These are phyloP conservation scores for Castanea mollissima DNA, from an alignment of 306 rosid species.

Conservation along the genomic window DNA sequence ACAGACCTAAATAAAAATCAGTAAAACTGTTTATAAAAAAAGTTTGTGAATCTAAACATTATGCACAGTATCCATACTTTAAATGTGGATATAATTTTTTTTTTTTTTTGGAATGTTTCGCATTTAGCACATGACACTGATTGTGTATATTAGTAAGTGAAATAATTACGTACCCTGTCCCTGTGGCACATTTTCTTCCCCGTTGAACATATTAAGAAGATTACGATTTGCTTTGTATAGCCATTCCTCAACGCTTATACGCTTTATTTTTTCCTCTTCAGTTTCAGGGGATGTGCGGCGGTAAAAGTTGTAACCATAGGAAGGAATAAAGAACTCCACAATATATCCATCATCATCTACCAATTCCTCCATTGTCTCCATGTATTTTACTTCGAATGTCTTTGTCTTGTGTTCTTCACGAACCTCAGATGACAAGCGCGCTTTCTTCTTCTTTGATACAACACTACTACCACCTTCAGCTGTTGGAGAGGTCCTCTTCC, in stretches of 20 bases:
- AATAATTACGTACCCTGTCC: background rate
- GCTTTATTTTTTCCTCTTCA: background rate
- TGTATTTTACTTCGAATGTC: no score
- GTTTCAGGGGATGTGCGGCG: no score
- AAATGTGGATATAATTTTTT: no score
- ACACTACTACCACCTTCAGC: background rate
- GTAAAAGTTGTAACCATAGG: no score
- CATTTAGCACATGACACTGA: no score
- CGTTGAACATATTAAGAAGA: background rate
- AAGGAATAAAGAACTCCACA: no score
- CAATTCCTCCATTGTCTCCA: background rate
- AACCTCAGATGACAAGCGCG: background rate
- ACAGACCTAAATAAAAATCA: accelerated
- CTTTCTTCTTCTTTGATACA: background rate
- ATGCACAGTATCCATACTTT: no score
- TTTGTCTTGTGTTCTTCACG: background rate
- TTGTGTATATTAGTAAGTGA: no score
- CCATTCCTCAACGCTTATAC: background rate
- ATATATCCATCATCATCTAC: no score
- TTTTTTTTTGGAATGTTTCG: no score
- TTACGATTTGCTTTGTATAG: background rate
- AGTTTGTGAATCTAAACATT: no score
- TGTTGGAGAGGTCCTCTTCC: background rate
- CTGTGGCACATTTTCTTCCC: background rate
- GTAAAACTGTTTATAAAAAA: no score